Percentiles rank a stretch among this genome's conserved stretches.
Evolutionary conservation across 495 filamentous ascomycete species (phyloP).

Genomic region (Pseudevernia furfuracea): DNA sequence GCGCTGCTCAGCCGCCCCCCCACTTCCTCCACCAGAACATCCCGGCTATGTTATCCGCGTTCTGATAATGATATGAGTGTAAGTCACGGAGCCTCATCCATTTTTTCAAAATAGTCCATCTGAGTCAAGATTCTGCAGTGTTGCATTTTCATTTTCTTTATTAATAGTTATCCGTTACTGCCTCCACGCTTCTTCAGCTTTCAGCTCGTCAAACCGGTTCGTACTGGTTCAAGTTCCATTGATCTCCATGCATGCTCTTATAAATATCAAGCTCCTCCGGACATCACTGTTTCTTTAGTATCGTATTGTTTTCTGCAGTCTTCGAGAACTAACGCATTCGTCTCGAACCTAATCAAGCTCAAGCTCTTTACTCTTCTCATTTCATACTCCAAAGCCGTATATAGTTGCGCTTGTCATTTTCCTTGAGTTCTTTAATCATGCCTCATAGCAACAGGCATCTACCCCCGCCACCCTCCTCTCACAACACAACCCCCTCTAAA

Average conservation of each 20-base stretch:
- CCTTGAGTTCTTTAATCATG: background rate
- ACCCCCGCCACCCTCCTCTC: background rate
- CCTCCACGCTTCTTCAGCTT: background rate
- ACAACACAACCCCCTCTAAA: background rate
- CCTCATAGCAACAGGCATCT: background rate
- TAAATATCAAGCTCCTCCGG: background rate
- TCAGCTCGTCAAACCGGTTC: background rate
- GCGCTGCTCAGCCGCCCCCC: too few species aligned
- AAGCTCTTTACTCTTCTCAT: background rate
- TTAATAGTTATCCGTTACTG: background rate
- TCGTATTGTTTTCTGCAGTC: background rate
- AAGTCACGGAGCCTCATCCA: background rate
- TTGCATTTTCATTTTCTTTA: background rate
- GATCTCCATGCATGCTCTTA: background rate
- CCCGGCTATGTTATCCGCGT: background rate
- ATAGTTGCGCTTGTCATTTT: background rate
- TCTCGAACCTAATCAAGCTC: background rate
- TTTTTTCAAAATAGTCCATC: background rate
- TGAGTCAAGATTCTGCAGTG: background rate
- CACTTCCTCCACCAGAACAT: background rate
- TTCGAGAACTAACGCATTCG: background rate
- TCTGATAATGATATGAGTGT: background rate
- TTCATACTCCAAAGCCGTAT: background rate
- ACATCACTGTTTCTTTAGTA: background rate
- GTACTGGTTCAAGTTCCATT: background rate